Base-by-base conservation (phyloP, 805 yeast genomes). In the Tetrapisispora arboricola region DNA sequence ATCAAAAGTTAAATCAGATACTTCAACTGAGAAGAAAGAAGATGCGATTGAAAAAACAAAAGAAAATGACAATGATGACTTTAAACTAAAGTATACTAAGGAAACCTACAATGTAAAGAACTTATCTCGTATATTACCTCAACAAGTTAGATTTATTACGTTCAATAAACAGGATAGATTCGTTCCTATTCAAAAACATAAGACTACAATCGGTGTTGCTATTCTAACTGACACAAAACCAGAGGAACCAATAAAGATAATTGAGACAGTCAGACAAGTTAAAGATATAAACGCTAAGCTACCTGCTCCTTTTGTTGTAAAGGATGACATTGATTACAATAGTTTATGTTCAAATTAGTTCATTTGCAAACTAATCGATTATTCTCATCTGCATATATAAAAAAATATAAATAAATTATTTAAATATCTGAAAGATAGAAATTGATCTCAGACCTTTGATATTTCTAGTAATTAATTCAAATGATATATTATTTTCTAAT, bases 111-210 rank as follows among this genome's bases (percentile, higher is more conserved):
- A 76, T 57, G 67, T 92, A 42, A 71, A 71, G 28, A 92, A 92
- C 58, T 68, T 90, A 73, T 73, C 92, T 11, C 77, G 98, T 55
- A 95, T 92, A 2, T 68, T 92, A 41, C 97, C 97, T 13, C 75
- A 80, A 34, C 97, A 92, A 65, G 70, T 88, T 44, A 81, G 80
- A 61, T 85, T 78, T 64, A 76, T 92, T 39, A 72, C 94, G 4
- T 87, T 90, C 58, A 63, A 70, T 29, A 80, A 81, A 55, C 82
- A 77, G 42, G 80, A 75, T 36, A 73, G 95, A 55, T 90, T 81
- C 61, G 73, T 70, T 26, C 96, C 97, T 5, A 80, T 87, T 8
- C 80, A 94, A 60, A 81, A 79, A 58, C 78, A 76, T 58, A 79
- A 67, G 67, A 75, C 84, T 57, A 66, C 59, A 36, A 70, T 78